A percentile compares a stretch with the other conserved stretches of the same genome.
Conservation (phyloP, 2,329 filamentous ascomycete species). For the Orbilia brochopaga region DNA sequence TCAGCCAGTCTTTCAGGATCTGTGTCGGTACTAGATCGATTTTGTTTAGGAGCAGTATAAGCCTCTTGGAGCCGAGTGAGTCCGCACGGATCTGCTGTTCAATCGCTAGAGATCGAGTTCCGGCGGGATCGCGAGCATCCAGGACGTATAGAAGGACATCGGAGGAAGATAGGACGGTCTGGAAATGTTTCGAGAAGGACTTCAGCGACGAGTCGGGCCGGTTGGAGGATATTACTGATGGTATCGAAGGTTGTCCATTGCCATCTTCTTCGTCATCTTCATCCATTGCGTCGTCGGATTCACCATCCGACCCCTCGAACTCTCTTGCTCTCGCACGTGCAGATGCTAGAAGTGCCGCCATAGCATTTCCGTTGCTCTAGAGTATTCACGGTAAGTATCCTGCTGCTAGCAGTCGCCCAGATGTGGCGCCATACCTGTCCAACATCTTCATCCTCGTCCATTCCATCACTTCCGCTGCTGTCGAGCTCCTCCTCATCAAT, state of each 20-base stretch:
- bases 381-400: conserved; percentile 22
- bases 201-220: conserved; percentile 72
- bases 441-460: conserved; percentile 56
- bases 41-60: conserved; percentile 94
- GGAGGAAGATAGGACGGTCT: conserved; percentile 84
- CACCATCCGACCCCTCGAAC: conserved; percentile 71
- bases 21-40: conserved; percentile 85
- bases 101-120: conserved; percentile 86
- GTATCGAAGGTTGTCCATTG: conserved; percentile 30
- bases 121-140: conserved; percentile 88
- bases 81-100: conserved; percentile 92
- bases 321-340: conserved; percentile 77
- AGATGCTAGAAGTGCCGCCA: conserved; percentile 88
- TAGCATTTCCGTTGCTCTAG: conserved; percentile 62
- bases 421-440: conserved; percentile 26
- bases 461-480: conserved; percentile 64
- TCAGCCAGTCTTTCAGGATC: conserved; percentile 82
- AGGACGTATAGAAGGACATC: conserved; percentile 93
- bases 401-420: neutral
- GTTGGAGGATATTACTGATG: conserved; percentile 53
- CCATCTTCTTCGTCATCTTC: conserved; percentile 57
- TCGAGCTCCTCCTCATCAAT: conserved; percentile 63
- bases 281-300: conserved; percentile 66
- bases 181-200: conserved; percentile 95
- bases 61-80: conserved; percentile 78